Evolutionary conservation across 1,139 yeast species (phyloP).

Genomic region (Pneumocystis sp.): DNA sequence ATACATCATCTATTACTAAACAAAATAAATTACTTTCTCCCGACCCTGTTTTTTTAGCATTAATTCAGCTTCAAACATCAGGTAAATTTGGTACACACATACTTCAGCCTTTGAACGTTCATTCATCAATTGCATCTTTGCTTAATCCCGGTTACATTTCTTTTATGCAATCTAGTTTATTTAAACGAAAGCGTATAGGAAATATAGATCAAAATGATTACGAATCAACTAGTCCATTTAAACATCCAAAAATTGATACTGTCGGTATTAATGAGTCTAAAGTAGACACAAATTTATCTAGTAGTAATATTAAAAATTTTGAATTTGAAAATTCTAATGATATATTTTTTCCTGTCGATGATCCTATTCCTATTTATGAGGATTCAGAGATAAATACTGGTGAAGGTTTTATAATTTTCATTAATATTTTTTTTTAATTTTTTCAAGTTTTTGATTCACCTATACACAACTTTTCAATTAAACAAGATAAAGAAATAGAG

Average conservation of each 20-base stretch:
- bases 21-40: background rate
- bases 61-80: background rate
- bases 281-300: background rate
- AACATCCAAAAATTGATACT: background rate
- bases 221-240: background rate
- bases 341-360: background rate
- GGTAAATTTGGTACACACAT: background rate
- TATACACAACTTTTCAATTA: background rate
- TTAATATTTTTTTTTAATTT: background rate
- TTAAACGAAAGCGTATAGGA: background rate
- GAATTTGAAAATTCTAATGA: background rate
- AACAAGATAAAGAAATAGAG: background rate
- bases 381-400: background rate
- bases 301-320: background rate
- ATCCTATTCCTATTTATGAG: background rate
- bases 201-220: background rate
- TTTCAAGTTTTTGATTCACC: background rate
- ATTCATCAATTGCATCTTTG: background rate
- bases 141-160: background rate
- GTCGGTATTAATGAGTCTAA: background rate
- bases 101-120: background rate
- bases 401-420: background rate
- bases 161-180: background rate
- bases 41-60: background rate
- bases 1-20: slow-evolving; percentile 3